Percentiles rank a stretch among this genome's conserved stretches.
These are phyloP conservation scores for Camellia sinensis DNA, from an alignment of 148 eudicot species.

Conservation along the genomic window DNA sequence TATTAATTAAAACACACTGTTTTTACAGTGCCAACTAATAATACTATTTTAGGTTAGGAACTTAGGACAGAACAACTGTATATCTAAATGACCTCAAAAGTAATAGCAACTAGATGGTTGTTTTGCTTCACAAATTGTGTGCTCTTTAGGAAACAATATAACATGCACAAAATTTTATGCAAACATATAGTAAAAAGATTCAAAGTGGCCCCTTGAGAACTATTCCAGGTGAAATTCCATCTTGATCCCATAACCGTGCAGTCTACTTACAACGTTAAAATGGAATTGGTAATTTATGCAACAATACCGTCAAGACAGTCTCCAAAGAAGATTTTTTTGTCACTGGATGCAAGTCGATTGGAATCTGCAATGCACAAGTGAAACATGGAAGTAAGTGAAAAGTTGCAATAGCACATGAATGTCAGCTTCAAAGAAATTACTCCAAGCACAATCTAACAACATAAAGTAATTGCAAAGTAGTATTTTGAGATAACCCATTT, in stretches of 20 bases:
- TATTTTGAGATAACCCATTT: neutral
- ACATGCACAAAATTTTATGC: no score
- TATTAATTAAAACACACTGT: neutral
- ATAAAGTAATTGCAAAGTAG: neutral
- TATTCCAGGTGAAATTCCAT: neutral
- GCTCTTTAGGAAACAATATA: no score
- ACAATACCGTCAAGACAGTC: conserved; percentile 89
- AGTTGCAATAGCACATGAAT: neutral
- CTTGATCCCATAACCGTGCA: neutral
- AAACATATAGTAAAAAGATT: no score
- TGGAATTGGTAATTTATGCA: neutral
- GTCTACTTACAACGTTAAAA: neutral
- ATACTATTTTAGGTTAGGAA: no score
- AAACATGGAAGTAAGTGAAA: conserved; percentile 9
- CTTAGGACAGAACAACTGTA: neutral
- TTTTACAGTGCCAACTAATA: no score
- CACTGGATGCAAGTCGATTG: conserved; percentile 78
- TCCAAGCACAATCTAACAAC: neutral
- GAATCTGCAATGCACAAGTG: conserved; percentile 58
- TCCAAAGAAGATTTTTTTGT: conserved; percentile 87
- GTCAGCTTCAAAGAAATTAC: neutral
- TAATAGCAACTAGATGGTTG: neutral
- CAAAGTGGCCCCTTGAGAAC: no score
- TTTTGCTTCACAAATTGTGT: no score
- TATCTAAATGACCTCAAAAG: neutral